Evolutionary conservation across 441 rosid species (phyloP).

Genomic region (Monsonia emarginata): DNA sequence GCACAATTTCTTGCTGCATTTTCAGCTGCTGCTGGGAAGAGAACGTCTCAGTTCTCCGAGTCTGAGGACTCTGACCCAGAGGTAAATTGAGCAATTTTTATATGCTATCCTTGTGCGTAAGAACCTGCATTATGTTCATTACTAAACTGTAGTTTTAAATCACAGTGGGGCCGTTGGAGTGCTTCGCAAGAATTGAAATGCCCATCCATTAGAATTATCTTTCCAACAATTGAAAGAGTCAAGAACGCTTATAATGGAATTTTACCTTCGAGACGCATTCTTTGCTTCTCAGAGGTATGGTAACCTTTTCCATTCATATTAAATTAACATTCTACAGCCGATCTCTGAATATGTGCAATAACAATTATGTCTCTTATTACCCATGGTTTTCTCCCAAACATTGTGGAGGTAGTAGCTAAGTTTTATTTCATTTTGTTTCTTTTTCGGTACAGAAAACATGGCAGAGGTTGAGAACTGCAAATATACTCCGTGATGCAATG

Average conservation of each 20-base stretch:
- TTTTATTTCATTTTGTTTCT: background rate
- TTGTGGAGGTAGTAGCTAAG: no score
- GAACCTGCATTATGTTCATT: constrained; percentile 9
- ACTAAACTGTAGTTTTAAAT: constrained; percentile 7
- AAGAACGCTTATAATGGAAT: constrained; percentile 53
- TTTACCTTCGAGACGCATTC: constrained; percentile 54
- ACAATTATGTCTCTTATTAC: no score
- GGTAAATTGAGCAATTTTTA: constrained; percentile 29
- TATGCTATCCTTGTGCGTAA: constrained; percentile 10
- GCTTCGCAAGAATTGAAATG: constrained; percentile 62
- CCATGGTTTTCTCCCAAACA: no score
- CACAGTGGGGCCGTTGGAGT: constrained; percentile 95
- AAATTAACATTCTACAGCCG: no score
- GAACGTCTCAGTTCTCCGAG: constrained; percentile 38
- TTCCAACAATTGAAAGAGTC: constrained; percentile 75
- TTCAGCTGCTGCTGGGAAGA: constrained; percentile 78
- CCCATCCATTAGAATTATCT: constrained; percentile 64
- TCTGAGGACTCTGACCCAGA: constrained; percentile 96
- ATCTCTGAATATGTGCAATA: no score
- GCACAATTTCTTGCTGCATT: constrained; percentile 73
- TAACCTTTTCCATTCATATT: constrained; percentile 12
- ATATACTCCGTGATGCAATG: constrained; percentile 65
- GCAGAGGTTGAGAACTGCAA: constrained; percentile 51
- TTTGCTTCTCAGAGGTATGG: constrained; percentile 86
- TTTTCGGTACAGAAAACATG: constrained; percentile 67